These are phyloP conservation scores for Amauroascus niger DNA, from an alignment of 2,329 filamentous ascomycete genomes.

Conservation along the genomic window DNA sequence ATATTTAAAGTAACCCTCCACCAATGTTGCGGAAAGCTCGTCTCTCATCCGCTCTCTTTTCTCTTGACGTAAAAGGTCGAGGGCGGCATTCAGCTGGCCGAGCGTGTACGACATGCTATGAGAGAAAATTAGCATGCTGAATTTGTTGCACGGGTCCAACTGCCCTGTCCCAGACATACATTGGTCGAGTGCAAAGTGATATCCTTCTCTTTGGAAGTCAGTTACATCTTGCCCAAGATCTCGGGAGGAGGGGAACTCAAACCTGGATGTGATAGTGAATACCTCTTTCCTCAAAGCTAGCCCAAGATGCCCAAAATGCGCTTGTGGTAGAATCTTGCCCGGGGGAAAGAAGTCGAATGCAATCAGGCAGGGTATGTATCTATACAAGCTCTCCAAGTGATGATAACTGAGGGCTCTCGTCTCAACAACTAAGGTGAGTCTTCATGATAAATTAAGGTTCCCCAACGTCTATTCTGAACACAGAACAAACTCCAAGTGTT, in stretches of 20 bases:
- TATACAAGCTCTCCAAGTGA: no score
- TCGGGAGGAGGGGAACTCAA: not conserved
- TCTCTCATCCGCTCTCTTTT: not conserved
- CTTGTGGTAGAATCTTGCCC: no score
- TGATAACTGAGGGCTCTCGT: no score
- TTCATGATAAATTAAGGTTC: no score
- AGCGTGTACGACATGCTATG: not conserved
- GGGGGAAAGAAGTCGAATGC: no score
- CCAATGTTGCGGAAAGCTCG: not conserved
- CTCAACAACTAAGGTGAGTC: no score
- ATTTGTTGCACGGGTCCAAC: not conserved
- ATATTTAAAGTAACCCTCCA: not conserved
- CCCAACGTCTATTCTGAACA: no score
- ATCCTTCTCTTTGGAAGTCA: not conserved
- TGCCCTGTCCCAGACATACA: not conserved
- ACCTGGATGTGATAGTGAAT: not conserved
- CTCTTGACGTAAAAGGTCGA: not conserved
- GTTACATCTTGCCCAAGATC: not conserved
- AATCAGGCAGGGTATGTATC: no score
- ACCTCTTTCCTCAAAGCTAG: no score
- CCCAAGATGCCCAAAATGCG: no score
- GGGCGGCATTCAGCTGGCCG: not conserved
- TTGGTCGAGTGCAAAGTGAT: not conserved
- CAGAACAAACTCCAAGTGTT: no score
- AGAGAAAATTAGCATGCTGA: not conserved